Evolutionary conservation across 116 monocot genomes (phyloP).

Genomic region (Posidonia oceanica): DNA sequence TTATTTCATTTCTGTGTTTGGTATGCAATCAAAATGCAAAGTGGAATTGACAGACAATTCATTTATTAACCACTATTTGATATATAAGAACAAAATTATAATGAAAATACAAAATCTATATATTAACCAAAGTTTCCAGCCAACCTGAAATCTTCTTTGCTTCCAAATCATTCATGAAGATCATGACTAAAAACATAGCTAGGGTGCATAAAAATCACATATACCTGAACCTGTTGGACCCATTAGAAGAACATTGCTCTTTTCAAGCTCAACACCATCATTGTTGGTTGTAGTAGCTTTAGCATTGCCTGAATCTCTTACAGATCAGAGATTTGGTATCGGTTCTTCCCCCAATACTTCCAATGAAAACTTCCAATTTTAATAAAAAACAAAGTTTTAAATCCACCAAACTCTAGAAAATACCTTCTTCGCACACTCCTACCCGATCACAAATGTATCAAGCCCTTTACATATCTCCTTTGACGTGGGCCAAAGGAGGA

Average conservation of each 20-base stretch:
- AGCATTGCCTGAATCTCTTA: conserved; percentile 27
- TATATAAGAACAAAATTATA: too few relatives aligned
- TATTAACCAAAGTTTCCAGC: too few relatives aligned
- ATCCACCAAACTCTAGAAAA: not conserved
- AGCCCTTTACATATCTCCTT: conserved; percentile 72
- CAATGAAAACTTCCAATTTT: not conserved
- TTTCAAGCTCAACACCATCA: conserved; percentile 83
- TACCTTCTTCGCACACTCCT: conserved; percentile 81
- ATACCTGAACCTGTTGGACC: conserved; percentile 93
- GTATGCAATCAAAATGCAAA: too few relatives aligned
- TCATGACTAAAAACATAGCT: not conserved
- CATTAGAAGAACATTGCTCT: conserved; percentile 85
- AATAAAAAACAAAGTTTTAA: not conserved
- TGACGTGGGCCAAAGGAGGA: conserved; percentile 33
- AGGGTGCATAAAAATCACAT: not conserved
- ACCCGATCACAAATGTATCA: conserved; percentile 77
- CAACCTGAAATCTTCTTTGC: too few relatives aligned
- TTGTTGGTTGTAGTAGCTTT: conserved; percentile 18
- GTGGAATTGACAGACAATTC: too few relatives aligned
- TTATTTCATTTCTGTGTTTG: too few relatives aligned
- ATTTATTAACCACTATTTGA: too few relatives aligned
- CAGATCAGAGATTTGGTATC: conserved; percentile 30
- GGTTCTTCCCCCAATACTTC: not conserved
- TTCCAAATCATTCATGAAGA: not conserved
- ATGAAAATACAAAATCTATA: too few relatives aligned